Conservation (phyloP, 768 basidiomycete species). For the Lyophyllum shimeji region DNA sequence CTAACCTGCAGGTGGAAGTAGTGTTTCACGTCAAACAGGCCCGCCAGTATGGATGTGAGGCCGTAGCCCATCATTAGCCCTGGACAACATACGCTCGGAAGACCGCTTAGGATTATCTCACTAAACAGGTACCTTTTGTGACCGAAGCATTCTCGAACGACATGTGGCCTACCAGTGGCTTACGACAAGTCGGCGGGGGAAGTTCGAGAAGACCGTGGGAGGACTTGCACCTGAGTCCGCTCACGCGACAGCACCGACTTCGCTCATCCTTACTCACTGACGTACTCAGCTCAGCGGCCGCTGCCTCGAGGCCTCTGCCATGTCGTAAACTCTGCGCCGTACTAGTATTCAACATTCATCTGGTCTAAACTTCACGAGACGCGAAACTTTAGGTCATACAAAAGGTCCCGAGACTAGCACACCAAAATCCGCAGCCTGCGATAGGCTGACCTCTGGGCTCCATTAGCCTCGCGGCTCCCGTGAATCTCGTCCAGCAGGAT, state of each 20-base stretch:
- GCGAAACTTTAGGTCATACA: neutral
- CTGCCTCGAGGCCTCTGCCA: neutral
- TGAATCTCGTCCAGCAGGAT: neutral
- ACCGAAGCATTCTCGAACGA: conserved; percentile 85
- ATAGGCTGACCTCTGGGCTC: neutral
- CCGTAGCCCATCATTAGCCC: conserved; percentile 77
- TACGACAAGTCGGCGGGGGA: neutral
- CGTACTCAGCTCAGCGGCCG: neutral
- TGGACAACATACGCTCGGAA: conserved; percentile 27
- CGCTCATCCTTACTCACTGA: neutral
- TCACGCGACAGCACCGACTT: neutral
- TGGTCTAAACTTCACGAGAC: neutral
- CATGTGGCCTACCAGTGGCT: conserved; percentile 45
- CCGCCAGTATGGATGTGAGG: conserved; percentile 68
- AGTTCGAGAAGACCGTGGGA: conserved; percentile 10
- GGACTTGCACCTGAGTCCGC: neutral
- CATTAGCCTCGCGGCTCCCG: conserved; percentile 3
- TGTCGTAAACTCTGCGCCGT: conserved; percentile 5
- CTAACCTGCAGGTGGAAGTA: conserved; percentile 82
- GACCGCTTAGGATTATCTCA: neutral
- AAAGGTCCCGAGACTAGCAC: conserved; percentile 6
- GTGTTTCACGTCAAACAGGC: conserved; percentile 85
- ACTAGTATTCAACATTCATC: neutral
- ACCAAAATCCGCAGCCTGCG: neutral
- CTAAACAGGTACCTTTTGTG: conserved; percentile 61